Base-by-base conservation (phyloP, 2,329 filamentous ascomycete genomes). In the Apiospora marii region DNA sequence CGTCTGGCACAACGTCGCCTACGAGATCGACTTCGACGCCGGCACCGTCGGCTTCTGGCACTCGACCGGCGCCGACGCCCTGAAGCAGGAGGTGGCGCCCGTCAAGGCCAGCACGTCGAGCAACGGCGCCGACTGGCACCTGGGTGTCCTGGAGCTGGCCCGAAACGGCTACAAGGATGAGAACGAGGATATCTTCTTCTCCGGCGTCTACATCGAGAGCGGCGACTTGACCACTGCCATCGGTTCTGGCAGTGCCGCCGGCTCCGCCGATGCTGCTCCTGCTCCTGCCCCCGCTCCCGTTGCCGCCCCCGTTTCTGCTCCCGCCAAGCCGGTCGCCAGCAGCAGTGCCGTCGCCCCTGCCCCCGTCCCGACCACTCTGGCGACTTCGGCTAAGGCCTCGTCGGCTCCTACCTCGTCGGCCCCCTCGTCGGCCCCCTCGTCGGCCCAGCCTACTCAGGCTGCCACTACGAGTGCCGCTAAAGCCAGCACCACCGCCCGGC, bases 1-100 rank as follows among this genome's bases (percentile, higher is more conserved):
- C 53, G 88, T 91, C 14, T 94, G 92, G 92, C 92, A 94, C 81
- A 94, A 94, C 79, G 86, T 93, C 77, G 92, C 92, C 68, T 94
- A 93, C 78, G 91, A 91, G 80, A 92, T 93, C 73, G 88, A 94
- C 83, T 94, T 94, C 77, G 82, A 81, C 22, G 87, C 84, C 51
- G 84, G 87, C 75, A 89, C 86, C 6, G 91, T 94, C 43, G 88
- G 87, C 16, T 90, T 94, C 82, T 94, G 91, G 88, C 91, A 93
- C 81, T 93, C 91, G 0, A 91, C 89, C 22, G 92, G 91, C 48
- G 83, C 84, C 19, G 86, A 87, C 48, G 82, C 87, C 27, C 83
- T 94, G 30, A 85, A 82, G 71, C 86, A 89, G 79, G 88, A 88
- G 0, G 90, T 91, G 5, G 86, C 87, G 4, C 89, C 91, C 1